These are phyloP conservation scores for Carex cristatella DNA, from an alignment of 176 grass and related monocot species.

Conservation along the genomic window DNA sequence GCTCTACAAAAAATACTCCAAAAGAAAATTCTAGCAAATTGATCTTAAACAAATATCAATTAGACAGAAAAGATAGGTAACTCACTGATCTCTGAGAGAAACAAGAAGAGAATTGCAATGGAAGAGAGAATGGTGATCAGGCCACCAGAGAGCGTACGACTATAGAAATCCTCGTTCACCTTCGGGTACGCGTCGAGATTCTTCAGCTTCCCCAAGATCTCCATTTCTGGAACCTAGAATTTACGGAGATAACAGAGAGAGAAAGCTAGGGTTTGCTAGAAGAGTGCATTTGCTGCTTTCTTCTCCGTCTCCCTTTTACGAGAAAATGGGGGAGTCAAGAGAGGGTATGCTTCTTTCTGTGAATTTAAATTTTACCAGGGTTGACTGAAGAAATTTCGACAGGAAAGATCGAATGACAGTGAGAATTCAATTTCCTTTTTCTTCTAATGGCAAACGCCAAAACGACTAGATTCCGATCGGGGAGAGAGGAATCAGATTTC, in stretches of 20 bases:
- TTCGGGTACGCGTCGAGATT: conserved; percentile 97
- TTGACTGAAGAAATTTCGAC: neutral
- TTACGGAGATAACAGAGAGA: conserved; percentile 23
- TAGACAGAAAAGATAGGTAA: neutral
- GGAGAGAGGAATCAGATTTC: neutral
- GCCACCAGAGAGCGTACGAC: conserved; percentile 85
- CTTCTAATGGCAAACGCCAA: neutral
- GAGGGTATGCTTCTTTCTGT: conserved; percentile 25
- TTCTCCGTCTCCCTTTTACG: conserved; percentile 15
- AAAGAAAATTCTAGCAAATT: neutral
- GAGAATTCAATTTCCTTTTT: neutral
- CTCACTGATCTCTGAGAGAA: conserved; percentile 98
- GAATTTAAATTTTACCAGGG: conserved; percentile 25
- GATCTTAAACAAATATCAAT: conserved; percentile 11
- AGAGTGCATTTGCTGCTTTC: conserved; percentile 1
- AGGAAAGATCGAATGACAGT: neutral
- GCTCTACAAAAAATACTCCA: neutral
- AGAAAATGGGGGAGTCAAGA: neutral
- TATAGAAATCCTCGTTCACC: conserved; percentile 99
- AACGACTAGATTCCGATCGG: neutral
- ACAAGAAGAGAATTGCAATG: conserved; percentile 78
- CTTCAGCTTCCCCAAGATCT: conserved; percentile 73
- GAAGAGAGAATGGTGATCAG: conserved; percentile 90
- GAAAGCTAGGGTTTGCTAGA: conserved; percentile 42
- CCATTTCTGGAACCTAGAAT: conserved; percentile 35